Base-by-base conservation (phyloP, 1,284 basidiomycete species). In the Heterobasidion occidentale region DNA sequence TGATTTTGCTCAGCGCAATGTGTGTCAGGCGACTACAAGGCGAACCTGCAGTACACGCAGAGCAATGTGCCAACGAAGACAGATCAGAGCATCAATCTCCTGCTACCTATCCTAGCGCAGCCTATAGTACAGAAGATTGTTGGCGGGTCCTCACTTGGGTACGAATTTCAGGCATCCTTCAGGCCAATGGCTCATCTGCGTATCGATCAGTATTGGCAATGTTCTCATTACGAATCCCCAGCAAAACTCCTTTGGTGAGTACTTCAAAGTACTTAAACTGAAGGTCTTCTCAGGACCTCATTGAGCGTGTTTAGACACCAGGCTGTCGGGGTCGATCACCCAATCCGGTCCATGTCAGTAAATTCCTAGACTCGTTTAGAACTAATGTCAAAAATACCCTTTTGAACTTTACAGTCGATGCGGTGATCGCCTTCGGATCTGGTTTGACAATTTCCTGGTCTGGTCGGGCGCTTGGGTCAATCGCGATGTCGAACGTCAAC, bases 51-150 rank as follows among this genome's bases (percentile, higher is more conserved):
- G 34, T 89, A 88, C 65, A 77, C 76, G 7, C 89, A 92, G 65
- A 62, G 63, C 36, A 65, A 70, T 52, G 77, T 91, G 27, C 76
- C 81, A 2, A 84, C 84, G 27, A 65, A 69, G 36, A 89, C 86
- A 1, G 89, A 88, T 64, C 67, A 77, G 12, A 83, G 75, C 54
- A 71, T 90, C 56, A 74, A 88, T 64, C 67, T 84, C 52, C 78
- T 92, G 51, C 73, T 92, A 8, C 89, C 88, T 8, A 68, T 88
- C 49, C 77, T 92, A 53, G 88, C 90, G 1, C 76, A 80, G 57
- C 89, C 90, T 3, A 90, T 92, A 58, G 89, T 91, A n/a, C 86
- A 92, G 68, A 83, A 81, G 62, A 80, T 92, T 59, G 85, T 92
- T 46, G 75, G 78, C 33, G 79, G 75, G 27, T 75, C 86, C 9